Evolutionary conservation across 2,329 filamentous ascomycete genomes (phyloP).

Genomic region (Colletotrichum sansevieriae): DNA sequence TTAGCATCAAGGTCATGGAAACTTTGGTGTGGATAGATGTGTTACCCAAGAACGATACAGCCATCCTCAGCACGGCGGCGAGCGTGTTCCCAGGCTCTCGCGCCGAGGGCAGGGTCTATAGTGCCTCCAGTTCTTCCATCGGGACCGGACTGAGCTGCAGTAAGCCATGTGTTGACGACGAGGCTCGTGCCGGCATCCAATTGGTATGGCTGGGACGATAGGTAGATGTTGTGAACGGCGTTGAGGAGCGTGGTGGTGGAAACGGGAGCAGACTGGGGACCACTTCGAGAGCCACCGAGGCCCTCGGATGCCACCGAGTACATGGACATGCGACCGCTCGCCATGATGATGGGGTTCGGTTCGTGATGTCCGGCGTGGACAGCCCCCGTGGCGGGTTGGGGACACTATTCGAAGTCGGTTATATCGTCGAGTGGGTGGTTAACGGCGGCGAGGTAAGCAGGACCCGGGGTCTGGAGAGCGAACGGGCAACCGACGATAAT

Average conservation of each 20-base stretch:
- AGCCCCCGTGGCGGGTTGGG: constrained; percentile 49
- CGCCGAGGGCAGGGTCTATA: constrained; percentile 82
- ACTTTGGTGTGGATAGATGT: neutral
- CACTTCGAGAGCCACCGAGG: constrained; percentile 67
- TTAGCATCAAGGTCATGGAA: constrained; percentile 12
- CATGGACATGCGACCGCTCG: constrained; percentile 74
- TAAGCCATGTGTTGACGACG: constrained; percentile 96
- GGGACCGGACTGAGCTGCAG: constrained; percentile 76
- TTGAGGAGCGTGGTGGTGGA: constrained; percentile 95
- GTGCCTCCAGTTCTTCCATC: constrained; percentile 81
- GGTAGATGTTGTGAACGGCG: constrained; percentile 89
- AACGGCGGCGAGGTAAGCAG: constrained; percentile 9
- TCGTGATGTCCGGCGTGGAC: constrained; percentile 55
- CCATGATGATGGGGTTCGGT: constrained; percentile 57
- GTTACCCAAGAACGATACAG: constrained; percentile 88
- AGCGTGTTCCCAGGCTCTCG: constrained; percentile 95
- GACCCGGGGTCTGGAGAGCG: constrained; percentile 18
- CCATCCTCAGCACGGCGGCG: constrained; percentile 94
- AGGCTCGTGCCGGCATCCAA: constrained; percentile 92
- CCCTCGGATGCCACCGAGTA: constrained; percentile 77
- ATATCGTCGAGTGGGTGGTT: constrained; percentile 4
- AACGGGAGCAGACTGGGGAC: constrained; percentile 81
- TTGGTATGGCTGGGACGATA: constrained; percentile 83
- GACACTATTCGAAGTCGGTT: constrained; percentile 33
- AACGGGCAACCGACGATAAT: constrained; percentile 9